Evolutionary conservation across 2,329 filamentous ascomycete genomes (phyloP).

Genomic region (Aspergillus tubingensis): DNA sequence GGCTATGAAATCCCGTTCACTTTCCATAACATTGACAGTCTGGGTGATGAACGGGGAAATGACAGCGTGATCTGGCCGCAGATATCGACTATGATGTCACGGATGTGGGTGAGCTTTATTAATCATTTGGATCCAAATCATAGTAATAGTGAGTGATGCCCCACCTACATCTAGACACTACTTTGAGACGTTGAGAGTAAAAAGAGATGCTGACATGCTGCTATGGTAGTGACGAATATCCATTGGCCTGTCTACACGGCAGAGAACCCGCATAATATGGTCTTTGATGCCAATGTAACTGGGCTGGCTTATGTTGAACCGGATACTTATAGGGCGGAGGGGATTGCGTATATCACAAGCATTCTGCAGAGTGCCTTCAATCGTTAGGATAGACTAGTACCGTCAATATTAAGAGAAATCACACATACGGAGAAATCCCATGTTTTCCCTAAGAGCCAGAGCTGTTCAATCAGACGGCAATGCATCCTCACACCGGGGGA

Average conservation of each 20-base stretch:
- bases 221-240: background rate
- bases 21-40: constrained; percentile 8
- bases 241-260: constrained; percentile 12
- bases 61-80: background rate
- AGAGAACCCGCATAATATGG: constrained; percentile 2
- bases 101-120: constrained; percentile 17
- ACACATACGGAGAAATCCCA: no score
- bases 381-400: background rate
- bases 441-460: no score
- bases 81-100: constrained; percentile 8
- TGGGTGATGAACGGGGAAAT: constrained; percentile 1
- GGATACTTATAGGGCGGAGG: constrained; percentile 9
- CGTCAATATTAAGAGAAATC: no score
- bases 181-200: background rate
- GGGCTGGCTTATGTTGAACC: constrained; percentile 5
- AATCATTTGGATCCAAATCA: constrained; percentile 8
- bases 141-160: background rate
- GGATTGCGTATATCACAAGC: constrained; percentile 3
- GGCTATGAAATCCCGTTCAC: constrained; percentile 13
- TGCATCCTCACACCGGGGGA: background rate
- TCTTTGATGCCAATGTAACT: constrained; percentile 11
- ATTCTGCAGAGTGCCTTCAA: background rate
- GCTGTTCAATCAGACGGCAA: background rate
- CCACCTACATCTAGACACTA: background rate
- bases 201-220: background rate